A percentile compares a stretch with the other conserved stretches of the same genome.
Conservation (phyloP, 2,329 filamentous ascomycete species). For the Didymella arachidicola region DNA sequence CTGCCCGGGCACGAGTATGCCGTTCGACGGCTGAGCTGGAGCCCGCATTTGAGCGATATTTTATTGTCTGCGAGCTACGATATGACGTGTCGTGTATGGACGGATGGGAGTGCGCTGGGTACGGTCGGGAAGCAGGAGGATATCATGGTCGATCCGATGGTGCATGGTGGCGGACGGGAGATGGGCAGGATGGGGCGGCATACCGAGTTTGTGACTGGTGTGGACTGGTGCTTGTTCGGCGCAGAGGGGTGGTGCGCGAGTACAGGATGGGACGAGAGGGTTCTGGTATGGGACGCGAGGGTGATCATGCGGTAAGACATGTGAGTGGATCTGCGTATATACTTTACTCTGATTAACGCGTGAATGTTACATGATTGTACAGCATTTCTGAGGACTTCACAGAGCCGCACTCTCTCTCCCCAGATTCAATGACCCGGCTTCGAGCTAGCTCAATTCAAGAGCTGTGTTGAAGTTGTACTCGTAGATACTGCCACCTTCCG, state of each 20-base stretch:
- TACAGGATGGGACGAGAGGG: constrained; percentile 90
- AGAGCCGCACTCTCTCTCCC: too few species aligned
- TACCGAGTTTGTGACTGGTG: constrained; percentile 94
- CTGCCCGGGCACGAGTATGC: constrained; percentile 92
- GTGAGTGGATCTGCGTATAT: neutral
- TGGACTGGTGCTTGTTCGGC: constrained; percentile 98
- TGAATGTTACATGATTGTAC: neutral
- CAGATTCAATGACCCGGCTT: too few species aligned
- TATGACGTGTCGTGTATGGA: constrained; percentile 97
- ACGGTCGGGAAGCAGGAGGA: constrained; percentile 46
- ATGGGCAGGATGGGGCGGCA: constrained; percentile 89
- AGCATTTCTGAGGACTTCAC: neutral
- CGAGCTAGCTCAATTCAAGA: neutral
- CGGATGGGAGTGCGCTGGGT: constrained; percentile 71
- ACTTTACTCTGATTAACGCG: neutral
- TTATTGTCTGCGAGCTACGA: constrained; percentile 92
- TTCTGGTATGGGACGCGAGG: constrained; percentile 91
- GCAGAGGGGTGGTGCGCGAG: constrained; percentile 95
- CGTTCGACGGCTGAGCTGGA: constrained; percentile 85
- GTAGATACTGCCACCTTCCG: neutral
- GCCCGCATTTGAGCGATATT: constrained; percentile 88
- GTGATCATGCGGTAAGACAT: constrained; percentile 61
- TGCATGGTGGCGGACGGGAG: constrained; percentile 67
- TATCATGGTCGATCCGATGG: constrained; percentile 48
- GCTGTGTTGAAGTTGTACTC: neutral